Percentiles rank a stretch among this genome's conserved stretches.
These are phyloP conservation scores for Sporormia fimetaria DNA, from an alignment of 495 filamentous ascomycete species.

Conservation along the genomic window DNA sequence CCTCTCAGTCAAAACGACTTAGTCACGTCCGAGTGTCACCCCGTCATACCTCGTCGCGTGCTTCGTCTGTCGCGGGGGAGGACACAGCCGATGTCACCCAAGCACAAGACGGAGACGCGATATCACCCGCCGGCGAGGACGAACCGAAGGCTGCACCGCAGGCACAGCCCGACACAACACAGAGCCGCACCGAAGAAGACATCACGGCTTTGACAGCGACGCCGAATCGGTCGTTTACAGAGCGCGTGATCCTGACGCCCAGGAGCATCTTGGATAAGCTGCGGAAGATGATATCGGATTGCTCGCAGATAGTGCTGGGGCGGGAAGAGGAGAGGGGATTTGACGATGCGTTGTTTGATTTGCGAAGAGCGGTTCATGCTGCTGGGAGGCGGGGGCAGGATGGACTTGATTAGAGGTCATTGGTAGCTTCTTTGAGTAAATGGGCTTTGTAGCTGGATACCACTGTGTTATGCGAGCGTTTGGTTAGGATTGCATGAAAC, in stretches of 20 bases:
- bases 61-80: background rate
- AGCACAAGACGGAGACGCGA: conserved; percentile 1
- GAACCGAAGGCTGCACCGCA: conserved; percentile 15
- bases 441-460: no score
- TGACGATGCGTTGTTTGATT: conserved; percentile 31
- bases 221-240: conserved; percentile 7
- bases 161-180: conserved; percentile 5
- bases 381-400: conserved; percentile 25
- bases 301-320: conserved; percentile 24
- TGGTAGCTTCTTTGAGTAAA: no score
- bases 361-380: conserved; percentile 28
- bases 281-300: conserved; percentile 18
- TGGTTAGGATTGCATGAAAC: no score
- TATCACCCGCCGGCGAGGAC: conserved; percentile 2
- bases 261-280: conserved; percentile 24
- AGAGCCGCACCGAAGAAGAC: conserved; percentile 1
- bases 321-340: conserved; percentile 29
- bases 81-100: conserved; percentile 2
- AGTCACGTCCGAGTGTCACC: conserved; percentile 22
- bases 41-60: conserved; percentile 2
- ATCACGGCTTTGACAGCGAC: conserved; percentile 7
- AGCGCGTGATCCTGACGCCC: conserved; percentile 21
- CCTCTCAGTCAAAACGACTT: conserved; percentile 17
- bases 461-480: no score
- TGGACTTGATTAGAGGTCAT: no score